A percentile compares a stretch with the other conserved stretches of the same genome.
Conservation (phyloP, 495 filamentous ascomycete genomes). For the Aspergillus egyptiacus region DNA sequence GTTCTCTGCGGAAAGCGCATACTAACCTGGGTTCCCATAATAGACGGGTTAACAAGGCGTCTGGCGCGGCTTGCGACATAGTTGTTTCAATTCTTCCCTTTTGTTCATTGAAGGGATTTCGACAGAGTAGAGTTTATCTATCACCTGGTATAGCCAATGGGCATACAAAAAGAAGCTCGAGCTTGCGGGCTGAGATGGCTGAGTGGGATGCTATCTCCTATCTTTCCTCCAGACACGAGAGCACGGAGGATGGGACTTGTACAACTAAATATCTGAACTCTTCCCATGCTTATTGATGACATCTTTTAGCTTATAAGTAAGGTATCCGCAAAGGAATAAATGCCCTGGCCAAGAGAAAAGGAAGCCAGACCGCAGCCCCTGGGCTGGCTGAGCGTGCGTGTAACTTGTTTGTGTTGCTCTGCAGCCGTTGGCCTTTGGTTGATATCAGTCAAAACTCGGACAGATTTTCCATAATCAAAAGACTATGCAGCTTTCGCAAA, state of each 20-base stretch:
- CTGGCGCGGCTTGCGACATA: conserved; percentile 16
- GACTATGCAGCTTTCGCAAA: not conserved
- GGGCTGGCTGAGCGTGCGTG: not conserved
- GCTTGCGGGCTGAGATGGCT: not conserved
- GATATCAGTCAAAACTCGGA: not conserved
- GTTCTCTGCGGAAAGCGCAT: not conserved
- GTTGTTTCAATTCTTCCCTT: not conserved
- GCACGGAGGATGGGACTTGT: not conserved
- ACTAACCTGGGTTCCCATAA: conserved; percentile 38
- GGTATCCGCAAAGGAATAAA: conserved; percentile 4
- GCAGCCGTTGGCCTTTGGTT: not conserved
- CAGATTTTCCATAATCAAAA: not conserved
- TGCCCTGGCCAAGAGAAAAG: not conserved
- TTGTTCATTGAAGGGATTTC: conserved; percentile 8
- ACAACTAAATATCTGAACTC: not conserved
- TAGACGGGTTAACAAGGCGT: conserved; percentile 27
- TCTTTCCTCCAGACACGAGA: not conserved
- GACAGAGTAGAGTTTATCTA: not conserved
- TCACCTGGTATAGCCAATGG: too few species aligned
- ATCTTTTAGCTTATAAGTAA: conserved; percentile 1
- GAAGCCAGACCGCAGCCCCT: not conserved
- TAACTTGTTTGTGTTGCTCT: conserved; percentile 1
- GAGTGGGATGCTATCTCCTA: conserved; percentile 6
- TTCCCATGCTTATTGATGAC: not conserved
- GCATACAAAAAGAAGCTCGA: not conserved